Evolutionary conservation across 1,284 basidiomycete genomes (phyloP), one percentile per base, ranked within the genome.

Genomic region (Ganoderma boninense): DNA sequence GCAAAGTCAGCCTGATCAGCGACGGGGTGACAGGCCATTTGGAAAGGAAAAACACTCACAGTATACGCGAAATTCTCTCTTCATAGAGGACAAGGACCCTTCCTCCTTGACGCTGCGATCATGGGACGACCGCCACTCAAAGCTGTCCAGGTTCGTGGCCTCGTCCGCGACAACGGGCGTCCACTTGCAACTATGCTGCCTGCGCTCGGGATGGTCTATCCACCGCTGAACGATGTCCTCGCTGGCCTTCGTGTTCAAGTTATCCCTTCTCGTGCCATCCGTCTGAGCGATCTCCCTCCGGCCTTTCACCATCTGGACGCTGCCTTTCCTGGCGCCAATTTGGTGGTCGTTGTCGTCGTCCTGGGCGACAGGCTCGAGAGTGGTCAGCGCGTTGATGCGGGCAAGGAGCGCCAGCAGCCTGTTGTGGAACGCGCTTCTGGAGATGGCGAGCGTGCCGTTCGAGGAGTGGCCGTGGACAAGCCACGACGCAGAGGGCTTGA

Each of bases 331-430:
- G 38, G 38, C 38, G 8, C 38, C 38, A 11, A 1, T 11, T 40
- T 40, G 7, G 6, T 40, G 38, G 38, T 75, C 29, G 69, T 64
- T 29, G 70, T 64, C 16, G 70, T 73, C 29, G 70, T 65, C 16
- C 18, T 71, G 65, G 59, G 75, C 76, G 14, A 67, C 66, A 2
- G 79, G 75, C 10, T 79, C 71, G 64, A 81, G 70, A 7, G 80
- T 79, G 1, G 79, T 80, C 42, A 69, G 49, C 6, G 73, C 70
- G 68, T 81, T 81, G 71, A 81, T 67, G 20, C 67, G 57, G 32
- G 76, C 74, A 10, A 81, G 72, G 40, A 71, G 65, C 8, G 62
- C 57, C n/a, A 79, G 73, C 7, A 81, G 66, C 26, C 66, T 68
- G 8, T 71, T 65, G 20, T 77, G 74, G 78, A 80, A 80, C 2